Evolutionary conservation across 371 early-diverging fungal species (phyloP).

Genomic region (Hamiltosporidium tvaerminnensis): DNA sequence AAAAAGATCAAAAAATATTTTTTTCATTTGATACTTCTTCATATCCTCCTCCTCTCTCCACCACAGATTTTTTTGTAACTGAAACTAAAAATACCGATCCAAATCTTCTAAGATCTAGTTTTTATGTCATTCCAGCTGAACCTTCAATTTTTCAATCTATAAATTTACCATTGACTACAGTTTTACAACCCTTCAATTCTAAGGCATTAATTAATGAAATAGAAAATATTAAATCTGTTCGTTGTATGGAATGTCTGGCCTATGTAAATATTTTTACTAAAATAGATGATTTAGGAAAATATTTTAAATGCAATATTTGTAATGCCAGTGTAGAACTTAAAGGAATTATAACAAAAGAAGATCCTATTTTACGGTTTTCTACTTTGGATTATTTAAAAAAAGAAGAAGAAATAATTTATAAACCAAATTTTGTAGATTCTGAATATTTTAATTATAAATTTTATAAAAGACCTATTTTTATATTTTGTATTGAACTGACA

Average conservation of each 20-base stretch:
- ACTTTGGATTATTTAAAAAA: neutral
- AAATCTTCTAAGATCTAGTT: conserved; percentile 30
- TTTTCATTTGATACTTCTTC: conserved; percentile 8
- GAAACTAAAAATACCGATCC: conserved; percentile 34
- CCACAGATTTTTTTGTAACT: conserved; percentile 29
- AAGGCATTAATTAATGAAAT: conserved; percentile 18
- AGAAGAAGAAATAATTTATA: neutral
- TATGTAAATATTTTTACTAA: conserved; percentile 22
- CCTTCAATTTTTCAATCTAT: conserved; percentile 31
- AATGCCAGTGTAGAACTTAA: too few relatives aligned
- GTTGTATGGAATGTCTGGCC: conserved; percentile 41
- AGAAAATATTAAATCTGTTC: conserved; percentile 1
- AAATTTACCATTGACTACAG: conserved; percentile 41
- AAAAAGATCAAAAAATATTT: neutral
- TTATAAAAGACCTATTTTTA: conserved; percentile 16
- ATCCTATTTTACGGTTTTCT: conserved; percentile 9
- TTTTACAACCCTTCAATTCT: conserved; percentile 42
- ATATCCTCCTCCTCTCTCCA: conserved; percentile 25
- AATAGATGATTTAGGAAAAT: conserved; percentile 1
- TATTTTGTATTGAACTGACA: conserved; percentile 28
- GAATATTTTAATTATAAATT: neutral
- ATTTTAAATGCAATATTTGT: conserved; percentile 49
- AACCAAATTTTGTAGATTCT: neutral
- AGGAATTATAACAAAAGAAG: conserved; percentile 9
- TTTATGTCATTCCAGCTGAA: conserved; percentile 45